Base-by-base conservation (phyloP, 805 yeast genomes). In the Ogataea chonburiensis region DNA sequence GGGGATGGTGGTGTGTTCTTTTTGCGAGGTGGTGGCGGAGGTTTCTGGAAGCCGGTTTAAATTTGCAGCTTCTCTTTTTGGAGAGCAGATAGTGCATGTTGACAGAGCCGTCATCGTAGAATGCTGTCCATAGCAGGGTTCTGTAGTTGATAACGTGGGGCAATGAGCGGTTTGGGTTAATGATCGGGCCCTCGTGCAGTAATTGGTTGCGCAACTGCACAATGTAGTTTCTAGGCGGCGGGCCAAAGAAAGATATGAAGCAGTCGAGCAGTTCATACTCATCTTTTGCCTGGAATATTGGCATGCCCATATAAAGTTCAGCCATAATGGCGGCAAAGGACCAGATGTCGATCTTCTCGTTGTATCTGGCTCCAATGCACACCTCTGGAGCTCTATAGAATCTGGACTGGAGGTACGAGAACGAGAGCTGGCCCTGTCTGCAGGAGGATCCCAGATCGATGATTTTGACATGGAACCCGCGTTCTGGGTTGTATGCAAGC, bases 271-370 rank as follows among this genome's bases (percentile, higher is more conserved):
- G 70, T 28, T 73, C 77, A 19, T 61, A 53, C 43, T 76, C 81
- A 38, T 67, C 67, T 27, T 60, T 63, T 1, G 75, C 77, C 4
- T 78, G 73, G 24, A 75, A 64, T 9, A 74, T 42, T 0, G 60
- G 75, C 42, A 19, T 66, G 45, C 81, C 81, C 50, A 45, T 70
- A 49, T 84, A 89, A 31, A 91, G 65, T 60, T 93, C 99, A 1
- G 93, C 94, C 21, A 87, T 77, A 33, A 93, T 86, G 56, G 97
- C 85, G 0, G 96, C 98, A 28, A 89, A 66, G 0, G 98, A 91
- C 99, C 99, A 93, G 79, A 91, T 64, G 48, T 75, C 81, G 23
- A 76, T 75, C 46, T 63, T 68, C n/a, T 58, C 55, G 41, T 65
- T 55, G 49, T 82, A 83, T 21, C 77, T 63, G 8, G 83, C 73